Conservation (phyloP, 352 stramenopile genomes). For the Elongisporangium prolatum region DNA sequence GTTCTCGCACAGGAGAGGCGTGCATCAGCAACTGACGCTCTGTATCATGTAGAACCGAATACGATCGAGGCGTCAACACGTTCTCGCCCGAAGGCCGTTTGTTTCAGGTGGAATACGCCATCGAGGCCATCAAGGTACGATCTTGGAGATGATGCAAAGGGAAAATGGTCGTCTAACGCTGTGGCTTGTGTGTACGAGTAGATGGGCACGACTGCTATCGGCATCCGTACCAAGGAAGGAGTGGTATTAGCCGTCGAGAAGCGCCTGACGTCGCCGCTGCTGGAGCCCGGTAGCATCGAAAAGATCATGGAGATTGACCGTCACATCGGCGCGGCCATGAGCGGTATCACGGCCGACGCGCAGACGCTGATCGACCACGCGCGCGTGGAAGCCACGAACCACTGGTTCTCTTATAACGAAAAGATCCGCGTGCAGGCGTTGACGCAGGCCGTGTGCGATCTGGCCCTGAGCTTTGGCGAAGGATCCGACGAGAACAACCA, state of each 20-base stretch:
- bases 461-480: conserved; percentile 95
- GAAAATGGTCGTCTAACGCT: not conserved
- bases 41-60: conserved; percentile 88
- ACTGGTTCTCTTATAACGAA: conserved; percentile 98
- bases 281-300: conserved; percentile 97
- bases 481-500: conserved; percentile 92
- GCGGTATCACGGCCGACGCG: conserved; percentile 97
- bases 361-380: conserved; percentile 99
- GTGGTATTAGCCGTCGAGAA: conserved; percentile 99
- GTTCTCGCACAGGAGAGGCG: not conserved
- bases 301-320: conserved; percentile 99
- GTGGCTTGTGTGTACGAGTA: conserved; percentile 16
- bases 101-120: conserved; percentile 99
- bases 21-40: not conserved
- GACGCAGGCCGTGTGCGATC: conserved; percentile 98
- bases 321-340: conserved; percentile 98
- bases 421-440: conserved; percentile 97
- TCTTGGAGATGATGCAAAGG: not conserved
- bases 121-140: conserved; percentile 95
- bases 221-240: conserved; percentile 97
- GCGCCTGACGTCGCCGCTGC: conserved; percentile 93
- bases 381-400: conserved; percentile 98
- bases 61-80: conserved; percentile 99
- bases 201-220: conserved; percentile 98
- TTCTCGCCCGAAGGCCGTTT: conserved; percentile 99